phyloP scores from a whole-genome alignment of 768 basidiomycete species.

The Amanita phalloides region DNA sequence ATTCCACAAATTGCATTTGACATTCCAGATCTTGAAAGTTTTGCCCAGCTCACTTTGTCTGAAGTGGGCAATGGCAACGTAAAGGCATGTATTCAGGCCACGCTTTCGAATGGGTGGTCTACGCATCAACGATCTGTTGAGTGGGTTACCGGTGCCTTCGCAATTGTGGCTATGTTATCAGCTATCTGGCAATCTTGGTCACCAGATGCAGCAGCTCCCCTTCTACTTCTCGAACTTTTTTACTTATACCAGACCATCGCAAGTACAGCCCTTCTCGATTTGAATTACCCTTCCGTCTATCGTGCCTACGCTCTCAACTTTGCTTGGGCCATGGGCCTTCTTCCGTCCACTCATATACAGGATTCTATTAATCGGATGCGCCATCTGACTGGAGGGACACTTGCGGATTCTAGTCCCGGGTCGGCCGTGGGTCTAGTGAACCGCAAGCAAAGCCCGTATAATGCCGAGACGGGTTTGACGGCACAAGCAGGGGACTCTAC shows the following conservation, averaged over 20 bases:
- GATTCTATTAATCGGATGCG: constrained; percentile 75
- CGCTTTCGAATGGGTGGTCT: constrained; percentile 86
- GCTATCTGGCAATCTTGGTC: constrained; percentile 52
- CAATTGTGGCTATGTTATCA: constrained; percentile 51
- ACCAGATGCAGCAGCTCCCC: constrained; percentile 51
- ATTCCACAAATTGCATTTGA: constrained; percentile 77
- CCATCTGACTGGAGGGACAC: constrained; percentile 66
- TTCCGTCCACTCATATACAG: constrained; percentile 56
- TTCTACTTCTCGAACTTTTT: constrained; percentile 73
- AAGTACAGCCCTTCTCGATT: constrained; percentile 62
- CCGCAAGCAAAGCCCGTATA: constrained; percentile 74
- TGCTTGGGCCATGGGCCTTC: constrained; percentile 77
- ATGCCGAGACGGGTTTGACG: constrained; percentile 16
- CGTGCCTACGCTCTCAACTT: constrained; percentile 79
- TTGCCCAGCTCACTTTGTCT: constrained; percentile 65
- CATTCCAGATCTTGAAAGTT: constrained; percentile 90
- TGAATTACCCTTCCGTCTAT: constrained; percentile 85
- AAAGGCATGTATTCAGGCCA: constrained; percentile 87
- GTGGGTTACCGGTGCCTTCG: constrained; percentile 65
- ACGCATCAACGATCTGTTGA: constrained; percentile 63
- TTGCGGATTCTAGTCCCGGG: constrained; percentile 47
- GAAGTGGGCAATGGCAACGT: constrained; percentile 60
- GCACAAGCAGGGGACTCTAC: background rate
- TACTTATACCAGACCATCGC: constrained; percentile 82
- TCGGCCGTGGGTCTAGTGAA: constrained; percentile 71